phyloP scores from a whole-genome alignment of 2,329 filamentous ascomycete species.

The Dactylellina leptospora region DNA sequence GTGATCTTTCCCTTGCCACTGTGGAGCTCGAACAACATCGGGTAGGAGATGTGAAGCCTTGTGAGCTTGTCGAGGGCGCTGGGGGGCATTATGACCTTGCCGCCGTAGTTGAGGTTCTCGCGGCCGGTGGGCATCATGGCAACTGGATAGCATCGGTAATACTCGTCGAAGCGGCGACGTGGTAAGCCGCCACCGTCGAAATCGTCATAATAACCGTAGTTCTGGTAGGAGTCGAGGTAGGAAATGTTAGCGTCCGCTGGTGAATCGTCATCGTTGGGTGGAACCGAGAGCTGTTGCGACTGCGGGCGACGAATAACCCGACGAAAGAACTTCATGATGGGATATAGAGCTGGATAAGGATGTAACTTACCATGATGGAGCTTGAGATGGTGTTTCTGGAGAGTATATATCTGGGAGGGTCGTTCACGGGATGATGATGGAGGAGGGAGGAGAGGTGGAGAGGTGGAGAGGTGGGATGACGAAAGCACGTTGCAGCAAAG shows the following conservation, averaged over 20 bases:
- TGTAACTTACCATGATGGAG: slow-evolving; percentile 24
- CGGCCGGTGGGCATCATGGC: slow-evolving; percentile 91
- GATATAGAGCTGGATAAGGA: neutral
- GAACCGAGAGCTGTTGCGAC: neutral
- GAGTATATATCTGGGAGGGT: neutral
- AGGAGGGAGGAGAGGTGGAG: neutral
- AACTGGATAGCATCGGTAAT: slow-evolving; percentile 96
- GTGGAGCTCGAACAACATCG: slow-evolving; percentile 93
- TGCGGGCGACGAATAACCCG: neutral
- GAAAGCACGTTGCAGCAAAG: slow-evolving; percentile 24
- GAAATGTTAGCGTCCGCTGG: slow-evolving; percentile 50
- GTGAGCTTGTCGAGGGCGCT: slow-evolving; percentile 97
- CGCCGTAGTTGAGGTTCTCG: slow-evolving; percentile 90
- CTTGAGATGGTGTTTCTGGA: neutral
- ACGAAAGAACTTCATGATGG: slow-evolving; percentile 9
- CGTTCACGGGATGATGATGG: neutral
- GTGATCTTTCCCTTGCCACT: slow-evolving; percentile 85
- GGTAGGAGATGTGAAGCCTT: slow-evolving; percentile 93
- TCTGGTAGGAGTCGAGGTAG: slow-evolving; percentile 58
- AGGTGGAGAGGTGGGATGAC: slow-evolving; percentile 42
- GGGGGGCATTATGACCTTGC: slow-evolving; percentile 96
- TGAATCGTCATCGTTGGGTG: neutral
- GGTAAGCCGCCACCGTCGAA: slow-evolving; percentile 28
- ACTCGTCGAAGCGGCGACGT: slow-evolving; percentile 89
- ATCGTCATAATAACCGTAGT: slow-evolving; percentile 63